Conservation (phyloP, 495 filamentous ascomycete genomes). For the Daldinia bambusicola region DNA sequence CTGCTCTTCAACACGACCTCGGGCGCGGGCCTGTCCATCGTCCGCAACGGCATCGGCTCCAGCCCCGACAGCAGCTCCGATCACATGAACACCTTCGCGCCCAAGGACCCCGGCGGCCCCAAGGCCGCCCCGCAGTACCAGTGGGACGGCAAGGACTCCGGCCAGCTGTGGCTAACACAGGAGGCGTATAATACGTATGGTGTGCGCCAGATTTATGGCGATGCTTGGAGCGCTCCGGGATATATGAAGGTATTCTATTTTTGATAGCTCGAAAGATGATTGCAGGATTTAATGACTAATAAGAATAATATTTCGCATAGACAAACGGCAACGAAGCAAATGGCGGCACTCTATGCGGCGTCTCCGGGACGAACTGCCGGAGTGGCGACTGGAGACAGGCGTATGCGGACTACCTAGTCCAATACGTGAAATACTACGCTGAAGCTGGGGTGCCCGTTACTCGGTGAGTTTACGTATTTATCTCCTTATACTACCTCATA, state of each 20-base stretch:
- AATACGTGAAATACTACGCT: slow-evolving; percentile 62
- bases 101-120: slow-evolving; percentile 57
- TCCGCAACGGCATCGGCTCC: slow-evolving; percentile 67
- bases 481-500: slow-evolving; percentile 35
- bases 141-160: slow-evolving; percentile 64
- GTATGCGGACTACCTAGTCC: slow-evolving; percentile 65
- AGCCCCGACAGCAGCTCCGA: slow-evolving; percentile 55
- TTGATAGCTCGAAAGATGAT: neutral
- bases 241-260: slow-evolving; percentile 58
- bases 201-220: slow-evolving; percentile 63
- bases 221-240: slow-evolving; percentile 59
- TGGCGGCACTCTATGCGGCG: slow-evolving; percentile 66
- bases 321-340: slow-evolving; percentile 61
- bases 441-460: slow-evolving; percentile 62
- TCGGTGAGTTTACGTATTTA: slow-evolving; percentile 58
- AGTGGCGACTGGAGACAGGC: slow-evolving; percentile 66
- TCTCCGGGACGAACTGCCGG: slow-evolving; percentile 55
- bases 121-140: slow-evolving; percentile 55
- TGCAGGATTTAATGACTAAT: too few species aligned
- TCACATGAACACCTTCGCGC: slow-evolving; percentile 61
- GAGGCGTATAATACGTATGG: slow-evolving; percentile 60
- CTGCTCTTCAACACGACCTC: slow-evolving; percentile 61
- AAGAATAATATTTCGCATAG: neutral
- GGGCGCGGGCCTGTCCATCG: slow-evolving; percentile 65
- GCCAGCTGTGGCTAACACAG: slow-evolving; percentile 64